Conservation (phyloP, 2,329 filamentous ascomycete species). For the Aspergillus sp. region DNA sequence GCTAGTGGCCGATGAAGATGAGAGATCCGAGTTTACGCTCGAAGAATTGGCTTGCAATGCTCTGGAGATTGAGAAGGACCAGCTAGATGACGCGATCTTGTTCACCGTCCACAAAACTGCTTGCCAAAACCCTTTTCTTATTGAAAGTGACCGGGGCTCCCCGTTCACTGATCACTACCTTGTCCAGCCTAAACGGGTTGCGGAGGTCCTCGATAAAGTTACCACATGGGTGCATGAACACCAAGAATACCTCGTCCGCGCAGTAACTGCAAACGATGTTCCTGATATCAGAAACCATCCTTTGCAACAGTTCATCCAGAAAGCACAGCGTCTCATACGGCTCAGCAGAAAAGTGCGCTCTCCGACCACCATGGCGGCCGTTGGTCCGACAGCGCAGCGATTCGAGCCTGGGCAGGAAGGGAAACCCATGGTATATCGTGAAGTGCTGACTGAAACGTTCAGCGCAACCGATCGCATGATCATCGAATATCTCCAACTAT, state of each 20-base stretch:
- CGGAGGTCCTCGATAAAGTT: constrained; percentile 50
- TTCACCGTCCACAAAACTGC: constrained; percentile 37
- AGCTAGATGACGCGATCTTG: constrained; percentile 30
- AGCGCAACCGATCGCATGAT: constrained; percentile 51
- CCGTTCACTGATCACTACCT: constrained; percentile 42
- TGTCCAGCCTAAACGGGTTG: constrained; percentile 53
- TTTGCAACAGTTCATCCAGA: constrained; percentile 43
- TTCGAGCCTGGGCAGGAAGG: constrained; percentile 26
- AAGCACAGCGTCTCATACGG: constrained; percentile 42
- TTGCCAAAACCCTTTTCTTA: constrained; percentile 31
- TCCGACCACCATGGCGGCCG: constrained; percentile 41
- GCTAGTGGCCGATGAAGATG: constrained; percentile 35
- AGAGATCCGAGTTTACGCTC: constrained; percentile 33
- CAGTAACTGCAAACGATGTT: constrained; percentile 25
- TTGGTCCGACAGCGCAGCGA: constrained; percentile 41
- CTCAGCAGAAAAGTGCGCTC: constrained; percentile 42
- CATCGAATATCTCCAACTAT: constrained; percentile 56
- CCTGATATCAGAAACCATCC: constrained; percentile 34
- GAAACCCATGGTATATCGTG: constrained; percentile 28
- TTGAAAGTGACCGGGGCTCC: constrained; percentile 33
- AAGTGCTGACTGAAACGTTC: constrained; percentile 43
- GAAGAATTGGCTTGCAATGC: constrained; percentile 38
- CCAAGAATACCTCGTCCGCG: constrained; percentile 33
- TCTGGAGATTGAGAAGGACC: constrained; percentile 28
- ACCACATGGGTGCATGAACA: constrained; percentile 57